These are phyloP conservation scores for Picea glauca DNA, from an alignment of 75 land plant species.

Conservation along the genomic window DNA sequence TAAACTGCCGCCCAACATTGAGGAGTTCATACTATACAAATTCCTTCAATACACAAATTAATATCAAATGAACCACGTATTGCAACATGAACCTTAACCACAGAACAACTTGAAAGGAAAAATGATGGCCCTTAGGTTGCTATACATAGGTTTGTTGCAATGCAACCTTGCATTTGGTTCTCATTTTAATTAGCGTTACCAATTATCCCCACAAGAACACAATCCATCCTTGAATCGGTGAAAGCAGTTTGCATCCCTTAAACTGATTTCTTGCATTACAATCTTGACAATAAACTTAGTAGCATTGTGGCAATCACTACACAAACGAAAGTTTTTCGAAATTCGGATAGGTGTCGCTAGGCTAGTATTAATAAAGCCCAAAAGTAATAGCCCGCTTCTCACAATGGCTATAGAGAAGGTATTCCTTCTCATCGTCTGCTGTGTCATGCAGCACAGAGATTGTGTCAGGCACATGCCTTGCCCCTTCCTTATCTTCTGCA, in stretches of 20 bases:
- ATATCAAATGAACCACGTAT: too few species aligned
- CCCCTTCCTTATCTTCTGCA: not conserved
- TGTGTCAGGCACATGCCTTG: not conserved
- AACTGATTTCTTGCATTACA: conserved; percentile 7
- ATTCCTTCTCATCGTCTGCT: conserved; percentile 16
- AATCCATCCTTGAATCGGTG: conserved; percentile 14
- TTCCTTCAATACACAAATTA: too few species aligned
- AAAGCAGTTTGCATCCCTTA: conserved; percentile 13
- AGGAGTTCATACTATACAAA: too few species aligned
- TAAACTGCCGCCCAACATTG: too few species aligned
- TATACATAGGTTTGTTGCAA: too few species aligned
- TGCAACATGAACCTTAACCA: too few species aligned
- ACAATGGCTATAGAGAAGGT: conserved; percentile 17
- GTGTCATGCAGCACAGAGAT: conserved; percentile 1
- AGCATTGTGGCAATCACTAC: conserved; percentile 12
- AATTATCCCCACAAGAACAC: conserved; percentile 14
- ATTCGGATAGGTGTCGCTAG: conserved; percentile 1
- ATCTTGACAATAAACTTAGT: conserved; percentile 14
- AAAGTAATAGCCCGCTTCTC: conserved; percentile 23
- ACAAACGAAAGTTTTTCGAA: conserved; percentile 7
- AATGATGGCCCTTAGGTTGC: too few species aligned
- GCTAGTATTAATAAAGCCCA: conserved; percentile 16
- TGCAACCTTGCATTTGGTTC: too few species aligned
- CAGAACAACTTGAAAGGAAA: too few species aligned
- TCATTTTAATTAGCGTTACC: not conserved